These are phyloP conservation scores for Epithemia pelagica DNA, from an alignment of 108 stramenopile species.

Conservation along the genomic window DNA sequence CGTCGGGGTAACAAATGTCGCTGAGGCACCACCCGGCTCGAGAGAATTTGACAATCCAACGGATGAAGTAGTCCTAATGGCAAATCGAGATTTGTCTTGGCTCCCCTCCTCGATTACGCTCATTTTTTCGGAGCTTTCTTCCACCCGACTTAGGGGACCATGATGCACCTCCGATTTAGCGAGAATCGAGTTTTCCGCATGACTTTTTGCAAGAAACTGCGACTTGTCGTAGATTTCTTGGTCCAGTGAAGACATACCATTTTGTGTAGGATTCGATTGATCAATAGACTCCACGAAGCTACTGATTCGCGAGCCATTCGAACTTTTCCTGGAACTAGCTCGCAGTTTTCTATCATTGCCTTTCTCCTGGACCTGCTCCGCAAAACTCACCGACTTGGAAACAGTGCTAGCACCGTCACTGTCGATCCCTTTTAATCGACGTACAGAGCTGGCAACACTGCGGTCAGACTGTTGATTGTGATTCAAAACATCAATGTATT, in stretches of 20 bases:
- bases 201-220: not conserved
- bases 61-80: too few species aligned
- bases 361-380: not conserved
- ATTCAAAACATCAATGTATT: not conserved
- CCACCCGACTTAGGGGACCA: not conserved
- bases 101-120: too few species aligned
- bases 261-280: not conserved
- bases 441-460: not conserved
- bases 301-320: not conserved
- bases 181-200: not conserved
- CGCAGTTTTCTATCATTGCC: not conserved
- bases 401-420: not conserved
- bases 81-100: too few species aligned
- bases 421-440: not conserved
- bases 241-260: not conserved
- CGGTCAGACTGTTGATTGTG: not conserved
- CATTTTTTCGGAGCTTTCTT: not conserved
- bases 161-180: not conserved
- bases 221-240: not conserved
- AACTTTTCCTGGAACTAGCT: not conserved
- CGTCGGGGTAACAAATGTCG: not conserved
- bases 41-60: not conserved
- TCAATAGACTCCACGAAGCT: not conserved
- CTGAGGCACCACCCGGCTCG: too few species aligned
- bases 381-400: not conserved